These are phyloP conservation scores for Flaveria brownii DNA, from an alignment of 129 eudicot genomes.

Conservation along the genomic window DNA sequence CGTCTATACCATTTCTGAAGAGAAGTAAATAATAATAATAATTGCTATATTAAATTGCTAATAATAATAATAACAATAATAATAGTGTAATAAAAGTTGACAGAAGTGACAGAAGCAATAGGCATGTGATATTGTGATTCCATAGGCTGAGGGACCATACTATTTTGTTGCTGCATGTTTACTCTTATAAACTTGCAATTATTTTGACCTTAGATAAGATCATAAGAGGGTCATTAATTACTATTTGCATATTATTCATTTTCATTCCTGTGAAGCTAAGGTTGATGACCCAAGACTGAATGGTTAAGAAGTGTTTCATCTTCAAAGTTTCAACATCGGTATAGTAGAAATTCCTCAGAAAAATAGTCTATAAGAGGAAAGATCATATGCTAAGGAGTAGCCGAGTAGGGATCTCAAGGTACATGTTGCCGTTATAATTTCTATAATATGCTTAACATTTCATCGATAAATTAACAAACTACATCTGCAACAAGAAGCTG, in stretches of 20 bases:
- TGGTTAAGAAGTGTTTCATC: constrained; percentile 9
- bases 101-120: constrained; percentile 45
- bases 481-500: not conserved
- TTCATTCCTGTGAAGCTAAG: constrained; percentile 22
- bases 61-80: constrained; percentile 15
- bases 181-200: constrained; percentile 32
- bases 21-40: constrained; percentile 23
- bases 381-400: not conserved
- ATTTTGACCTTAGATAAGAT: constrained; percentile 14
- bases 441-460: not conserved
- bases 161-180: constrained; percentile 44
- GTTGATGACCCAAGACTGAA: not conserved
- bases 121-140: constrained; percentile 51
- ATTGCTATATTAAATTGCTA: not conserved
- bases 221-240: constrained; percentile 21
- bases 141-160: constrained; percentile 40
- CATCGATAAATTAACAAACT: not conserved
- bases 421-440: not conserved
- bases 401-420: not conserved
- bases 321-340: not conserved
- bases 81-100: constrained; percentile 31
- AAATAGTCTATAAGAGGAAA: too few species aligned
- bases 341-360: not conserved
- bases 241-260: constrained; percentile 12
- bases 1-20: constrained; percentile 27